A percentile compares a stretch with the other conserved stretches of the same genome.
These are phyloP conservation scores for Zymoseptoria crescenta DNA, from an alignment of 2,329 filamentous ascomycete genomes.

Conservation along the genomic window DNA sequence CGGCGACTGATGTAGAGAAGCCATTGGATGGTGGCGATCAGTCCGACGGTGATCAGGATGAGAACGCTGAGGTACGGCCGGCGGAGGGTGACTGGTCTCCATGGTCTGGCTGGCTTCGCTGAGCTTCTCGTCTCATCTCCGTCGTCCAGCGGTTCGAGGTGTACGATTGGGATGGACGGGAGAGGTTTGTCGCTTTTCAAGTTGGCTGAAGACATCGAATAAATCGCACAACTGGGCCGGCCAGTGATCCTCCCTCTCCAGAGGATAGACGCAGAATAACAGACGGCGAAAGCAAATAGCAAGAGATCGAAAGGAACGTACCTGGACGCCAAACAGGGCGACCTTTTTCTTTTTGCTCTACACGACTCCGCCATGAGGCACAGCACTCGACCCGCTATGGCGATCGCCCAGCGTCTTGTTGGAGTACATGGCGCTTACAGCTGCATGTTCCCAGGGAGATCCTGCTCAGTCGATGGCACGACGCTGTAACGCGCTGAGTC, in stretches of 20 bases:
- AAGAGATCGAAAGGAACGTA: background rate
- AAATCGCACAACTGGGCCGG: no score
- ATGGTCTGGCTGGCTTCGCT: constrained; percentile 14
- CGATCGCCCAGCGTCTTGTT: background rate
- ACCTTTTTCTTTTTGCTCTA: background rate
- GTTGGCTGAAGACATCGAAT: background rate
- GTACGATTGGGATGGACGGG: background rate
- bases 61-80: constrained; percentile 34
- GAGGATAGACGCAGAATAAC: background rate
- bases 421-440: background rate
- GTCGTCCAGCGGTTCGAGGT: background rate
- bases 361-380: background rate
- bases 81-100: constrained; percentile 35
- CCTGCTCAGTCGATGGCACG: no score
- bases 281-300: background rate
- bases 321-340: background rate
- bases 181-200: background rate
- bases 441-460: background rate
- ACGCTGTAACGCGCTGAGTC: no score
- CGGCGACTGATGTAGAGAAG: constrained; percentile 36
- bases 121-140: background rate
- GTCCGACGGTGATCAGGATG: constrained; percentile 20
- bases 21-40: constrained; percentile 41
- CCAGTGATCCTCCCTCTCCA: background rate
- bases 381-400: background rate